Evolutionary conservation across 2,329 filamentous ascomycete genomes (phyloP).

Genomic region (Aspergillus sp.): DNA sequence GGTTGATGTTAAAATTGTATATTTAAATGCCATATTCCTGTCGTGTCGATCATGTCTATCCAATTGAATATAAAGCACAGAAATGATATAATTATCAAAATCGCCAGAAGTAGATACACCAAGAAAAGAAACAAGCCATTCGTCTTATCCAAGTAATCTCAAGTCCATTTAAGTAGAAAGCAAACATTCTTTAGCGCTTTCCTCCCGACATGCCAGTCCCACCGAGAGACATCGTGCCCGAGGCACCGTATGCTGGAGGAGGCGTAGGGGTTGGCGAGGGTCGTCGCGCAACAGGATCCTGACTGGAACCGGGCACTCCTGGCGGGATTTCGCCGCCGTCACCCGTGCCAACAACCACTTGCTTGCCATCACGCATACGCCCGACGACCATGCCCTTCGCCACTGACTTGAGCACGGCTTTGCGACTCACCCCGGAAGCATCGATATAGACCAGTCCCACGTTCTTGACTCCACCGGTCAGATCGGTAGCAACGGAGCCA

Average conservation of each 20-base stretch:
- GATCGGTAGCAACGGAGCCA: constrained; percentile 68
- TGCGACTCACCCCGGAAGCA: constrained; percentile 84
- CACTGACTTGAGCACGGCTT: constrained; percentile 88
- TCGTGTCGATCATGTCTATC: neutral
- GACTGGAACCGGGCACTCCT: constrained; percentile 12
- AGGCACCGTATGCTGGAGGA: constrained; percentile 41
- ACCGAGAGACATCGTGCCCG: constrained; percentile 34
- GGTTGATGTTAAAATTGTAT: too few species aligned
- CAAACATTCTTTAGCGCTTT: constrained; percentile 22
- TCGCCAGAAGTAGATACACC: neutral
- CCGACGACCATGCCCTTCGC: constrained; percentile 82
- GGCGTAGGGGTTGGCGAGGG: constrained; percentile 38
- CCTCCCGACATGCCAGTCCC: constrained; percentile 32
- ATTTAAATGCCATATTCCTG: neutral
- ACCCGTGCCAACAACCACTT: constrained; percentile 45
- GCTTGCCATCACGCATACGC: constrained; percentile 49
- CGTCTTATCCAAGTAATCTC: too few species aligned
- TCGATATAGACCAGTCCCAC: constrained; percentile 97
- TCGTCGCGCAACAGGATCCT: constrained; percentile 26
- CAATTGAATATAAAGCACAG: neutral
- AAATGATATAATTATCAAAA: neutral
- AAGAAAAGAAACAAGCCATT: neutral
- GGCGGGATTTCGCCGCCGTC: constrained; percentile 43
- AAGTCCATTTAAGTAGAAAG: neutral
- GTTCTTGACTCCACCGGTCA: constrained; percentile 90